Conservation (phyloP, 306 rosid genomes). For the Prunus armeniaca region DNA sequence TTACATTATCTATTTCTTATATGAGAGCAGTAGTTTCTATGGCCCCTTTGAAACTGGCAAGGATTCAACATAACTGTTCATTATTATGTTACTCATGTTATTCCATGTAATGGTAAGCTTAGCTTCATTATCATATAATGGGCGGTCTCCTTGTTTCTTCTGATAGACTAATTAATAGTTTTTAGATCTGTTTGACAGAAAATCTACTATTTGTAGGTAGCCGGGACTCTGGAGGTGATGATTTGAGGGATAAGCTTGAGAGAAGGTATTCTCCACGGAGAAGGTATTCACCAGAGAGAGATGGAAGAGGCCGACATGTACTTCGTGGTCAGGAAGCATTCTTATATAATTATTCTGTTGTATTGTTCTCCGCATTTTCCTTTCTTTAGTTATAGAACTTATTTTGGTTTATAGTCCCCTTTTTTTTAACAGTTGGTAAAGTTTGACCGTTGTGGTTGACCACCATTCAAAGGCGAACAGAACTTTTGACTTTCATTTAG, state of each 20-base stretch:
- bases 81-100: constrained; percentile 74
- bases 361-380: constrained; percentile 1
- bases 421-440: neutral
- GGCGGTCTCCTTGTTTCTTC: constrained; percentile 10
- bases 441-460: neutral
- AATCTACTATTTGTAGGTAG: constrained; percentile 55
- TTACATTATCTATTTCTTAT: constrained; percentile 45
- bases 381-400: constrained; percentile 7
- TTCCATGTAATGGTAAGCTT: constrained; percentile 76
- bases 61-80: constrained; percentile 65
- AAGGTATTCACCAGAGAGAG: constrained; percentile 61
- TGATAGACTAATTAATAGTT: constrained; percentile 17
- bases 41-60: constrained; percentile 53
- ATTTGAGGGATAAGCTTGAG: constrained; percentile 83
- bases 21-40: constrained; percentile 49
- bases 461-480: constrained; percentile 2
- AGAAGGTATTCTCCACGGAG: constrained; percentile 59
- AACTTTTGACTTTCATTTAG: neutral
- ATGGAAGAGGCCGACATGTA: constrained; percentile 54
- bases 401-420: neutral
- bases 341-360: constrained; percentile 16
- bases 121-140: constrained; percentile 33
- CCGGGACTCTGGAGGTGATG: constrained; percentile 58
- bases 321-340: constrained; percentile 51
- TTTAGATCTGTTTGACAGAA: constrained; percentile 19